Evolutionary conservation across 75 land plant genomes (phyloP).

Genomic region (Pinus tabuliformis): DNA sequence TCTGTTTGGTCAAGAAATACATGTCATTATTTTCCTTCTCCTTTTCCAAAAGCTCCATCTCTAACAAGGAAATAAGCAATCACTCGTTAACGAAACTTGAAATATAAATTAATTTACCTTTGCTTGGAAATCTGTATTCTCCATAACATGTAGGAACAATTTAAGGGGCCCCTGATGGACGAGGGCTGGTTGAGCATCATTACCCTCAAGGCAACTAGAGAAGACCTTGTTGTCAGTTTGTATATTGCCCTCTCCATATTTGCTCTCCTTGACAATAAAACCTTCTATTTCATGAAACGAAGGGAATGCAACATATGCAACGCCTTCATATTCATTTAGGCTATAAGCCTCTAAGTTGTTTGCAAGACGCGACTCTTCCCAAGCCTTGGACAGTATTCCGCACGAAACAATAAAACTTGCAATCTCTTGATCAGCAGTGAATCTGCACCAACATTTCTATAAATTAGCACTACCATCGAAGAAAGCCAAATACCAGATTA

Average conservation of each 20-base stretch:
- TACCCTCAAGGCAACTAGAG: neutral
- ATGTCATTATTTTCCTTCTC: no score
- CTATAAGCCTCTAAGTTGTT: neutral
- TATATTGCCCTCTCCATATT: conserved; percentile 1
- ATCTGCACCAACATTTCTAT: neutral
- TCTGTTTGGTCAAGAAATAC: neutral
- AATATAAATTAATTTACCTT: neutral
- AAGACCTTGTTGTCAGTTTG: neutral
- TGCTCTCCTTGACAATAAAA: neutral
- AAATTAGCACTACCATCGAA: neutral
- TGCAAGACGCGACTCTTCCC: neutral
- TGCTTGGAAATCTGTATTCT: neutral
- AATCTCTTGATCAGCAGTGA: neutral
- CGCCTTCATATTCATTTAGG: neutral
- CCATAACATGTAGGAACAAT: neutral
- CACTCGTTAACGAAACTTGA: no score
- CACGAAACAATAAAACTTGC: neutral
- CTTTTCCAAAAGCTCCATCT: neutral
- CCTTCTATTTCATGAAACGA: neutral
- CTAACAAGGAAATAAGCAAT: neutral
- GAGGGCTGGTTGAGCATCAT: neutral
- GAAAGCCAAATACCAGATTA: no score
- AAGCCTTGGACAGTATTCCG: neutral
- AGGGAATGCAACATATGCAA: neutral
- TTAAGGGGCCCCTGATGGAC: neutral